Percentiles rank a stretch among this genome's conserved stretches.
Conservation (phyloP, 2,329 filamentous ascomycete species). For the Alternaria brassicae region DNA sequence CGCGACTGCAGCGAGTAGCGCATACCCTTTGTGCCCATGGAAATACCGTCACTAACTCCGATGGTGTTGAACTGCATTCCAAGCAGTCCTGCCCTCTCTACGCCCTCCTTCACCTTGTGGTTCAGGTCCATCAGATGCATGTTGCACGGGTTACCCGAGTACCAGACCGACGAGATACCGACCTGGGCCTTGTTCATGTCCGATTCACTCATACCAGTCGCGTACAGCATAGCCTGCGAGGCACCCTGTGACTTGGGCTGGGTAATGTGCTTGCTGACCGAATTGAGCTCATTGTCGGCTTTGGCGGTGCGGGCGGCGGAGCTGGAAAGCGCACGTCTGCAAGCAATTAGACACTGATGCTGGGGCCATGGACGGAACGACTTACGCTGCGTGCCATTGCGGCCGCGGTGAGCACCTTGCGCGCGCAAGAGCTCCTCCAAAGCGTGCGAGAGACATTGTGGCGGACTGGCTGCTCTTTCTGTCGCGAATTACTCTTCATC, state of each 20-base stretch:
- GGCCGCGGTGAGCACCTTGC: constrained; percentile 38
- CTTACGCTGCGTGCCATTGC: constrained; percentile 46
- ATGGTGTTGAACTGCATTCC: constrained; percentile 99
- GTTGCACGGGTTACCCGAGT: constrained; percentile 97
- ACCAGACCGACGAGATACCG: constrained; percentile 98
- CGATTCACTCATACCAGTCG: constrained; percentile 82
- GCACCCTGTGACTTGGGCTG: constrained; percentile 98
- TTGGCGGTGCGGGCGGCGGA: constrained; percentile 39
- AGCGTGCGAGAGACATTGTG: constrained; percentile 46
- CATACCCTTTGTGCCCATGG: constrained; percentile 98
- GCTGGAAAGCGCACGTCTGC: constrained; percentile 47
- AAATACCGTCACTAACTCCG: constrained; percentile 95
- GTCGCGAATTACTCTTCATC: constrained; percentile 7
- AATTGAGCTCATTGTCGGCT: constrained; percentile 65
- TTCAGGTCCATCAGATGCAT: constrained; percentile 97
- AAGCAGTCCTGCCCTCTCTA: constrained; percentile 78
- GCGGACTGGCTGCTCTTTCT: constrained; percentile 29
- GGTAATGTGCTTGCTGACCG: constrained; percentile 82
- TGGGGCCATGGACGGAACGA: not conserved
- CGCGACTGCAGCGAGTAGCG: constrained; percentile 91
- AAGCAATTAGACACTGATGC: constrained; percentile 22
- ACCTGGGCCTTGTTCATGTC: constrained; percentile 98
- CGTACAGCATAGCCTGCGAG: constrained; percentile 98
- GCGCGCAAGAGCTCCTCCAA: constrained; percentile 45
- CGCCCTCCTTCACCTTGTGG: constrained; percentile 74